These are phyloP conservation scores for Penicillium riverlandense DNA, from an alignment of 495 filamentous ascomycete species.

Conservation along the genomic window DNA sequence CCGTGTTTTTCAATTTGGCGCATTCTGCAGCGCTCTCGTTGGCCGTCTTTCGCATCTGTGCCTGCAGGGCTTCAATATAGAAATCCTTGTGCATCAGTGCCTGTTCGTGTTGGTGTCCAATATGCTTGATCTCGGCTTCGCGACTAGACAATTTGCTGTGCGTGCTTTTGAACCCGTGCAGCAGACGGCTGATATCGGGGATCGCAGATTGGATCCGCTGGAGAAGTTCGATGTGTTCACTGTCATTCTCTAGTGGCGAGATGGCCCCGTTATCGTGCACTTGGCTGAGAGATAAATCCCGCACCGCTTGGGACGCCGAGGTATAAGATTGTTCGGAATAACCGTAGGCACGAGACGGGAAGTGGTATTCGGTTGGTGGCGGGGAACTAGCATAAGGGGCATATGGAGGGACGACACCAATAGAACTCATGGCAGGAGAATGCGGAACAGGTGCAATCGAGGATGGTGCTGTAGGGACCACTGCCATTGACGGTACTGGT, in stretches of 20 bases:
- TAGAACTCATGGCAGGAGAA: conserved; percentile 32
- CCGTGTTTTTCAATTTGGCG: conserved; percentile 37
- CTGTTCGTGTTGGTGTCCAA: conserved; percentile 40
- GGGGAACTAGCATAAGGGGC: conserved; percentile 20
- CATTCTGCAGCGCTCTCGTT: conserved; percentile 43
- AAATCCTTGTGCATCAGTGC: conserved; percentile 44
- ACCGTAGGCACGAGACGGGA: conserved; percentile 25
- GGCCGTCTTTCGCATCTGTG: conserved; percentile 46
- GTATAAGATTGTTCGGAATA: conserved; percentile 20
- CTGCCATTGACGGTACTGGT: conserved; percentile 10
- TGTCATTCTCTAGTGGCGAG: conserved; percentile 24
- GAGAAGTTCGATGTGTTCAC: conserved; percentile 38
- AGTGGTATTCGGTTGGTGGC: conserved; percentile 15
- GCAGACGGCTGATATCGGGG: conserved; percentile 41
- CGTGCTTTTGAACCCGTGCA: conserved; percentile 39
- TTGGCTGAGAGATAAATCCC: conserved; percentile 18
- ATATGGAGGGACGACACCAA: conserved; percentile 29
- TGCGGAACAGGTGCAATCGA: conserved; percentile 23
- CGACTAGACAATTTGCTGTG: conserved; percentile 35
- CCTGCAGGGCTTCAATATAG: conserved; percentile 45
- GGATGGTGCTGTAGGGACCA: conserved; percentile 11
- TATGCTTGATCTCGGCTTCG: conserved; percentile 39
- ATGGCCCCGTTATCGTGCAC: conserved; percentile 23
- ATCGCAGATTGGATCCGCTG: conserved; percentile 41
- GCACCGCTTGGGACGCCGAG: conserved; percentile 26